Evolutionary conservation across 2,329 filamentous ascomycete species (phyloP).

Genomic region (Trichoderma aggressivum): DNA sequence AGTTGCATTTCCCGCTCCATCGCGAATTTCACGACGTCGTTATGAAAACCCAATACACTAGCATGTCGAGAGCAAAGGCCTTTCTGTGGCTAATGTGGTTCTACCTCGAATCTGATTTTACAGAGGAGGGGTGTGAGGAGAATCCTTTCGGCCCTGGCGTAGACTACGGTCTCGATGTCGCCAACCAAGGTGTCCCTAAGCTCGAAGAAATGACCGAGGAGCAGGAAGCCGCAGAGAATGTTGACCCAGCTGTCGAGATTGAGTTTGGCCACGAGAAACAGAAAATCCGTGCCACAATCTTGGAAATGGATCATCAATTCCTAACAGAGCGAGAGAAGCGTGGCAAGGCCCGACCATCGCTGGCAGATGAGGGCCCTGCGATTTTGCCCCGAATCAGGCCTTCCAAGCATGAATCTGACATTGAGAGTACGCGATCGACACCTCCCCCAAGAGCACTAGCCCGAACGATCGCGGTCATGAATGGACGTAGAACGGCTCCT

Average conservation of each 20-base stretch:
- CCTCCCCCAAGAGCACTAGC: constrained; percentile 37
- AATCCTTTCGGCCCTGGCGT: constrained; percentile 83
- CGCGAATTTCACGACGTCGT: constrained; percentile 95
- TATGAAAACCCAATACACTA: constrained; percentile 83
- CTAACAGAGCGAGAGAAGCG: constrained; percentile 61
- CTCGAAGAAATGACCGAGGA: constrained; percentile 64
- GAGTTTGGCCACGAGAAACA: constrained; percentile 71
- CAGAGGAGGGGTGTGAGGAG: constrained; percentile 77
- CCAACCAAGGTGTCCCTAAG: constrained; percentile 66
- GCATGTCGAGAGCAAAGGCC: constrained; percentile 75
- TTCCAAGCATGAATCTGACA: constrained; percentile 55
- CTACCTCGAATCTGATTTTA: constrained; percentile 95
- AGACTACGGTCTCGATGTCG: constrained; percentile 61
- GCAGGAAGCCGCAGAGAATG: constrained; percentile 66
- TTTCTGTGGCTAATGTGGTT: constrained; percentile 99
- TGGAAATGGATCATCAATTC: constrained; percentile 71
- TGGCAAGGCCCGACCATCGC: constrained; percentile 37
- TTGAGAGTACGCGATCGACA: constrained; percentile 45
- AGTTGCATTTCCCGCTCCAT: constrained; percentile 80
- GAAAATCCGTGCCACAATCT: constrained; percentile 69
- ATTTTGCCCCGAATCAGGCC: constrained; percentile 62
- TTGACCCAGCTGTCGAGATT: constrained; percentile 67
- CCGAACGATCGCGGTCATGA: constrained; percentile 26
- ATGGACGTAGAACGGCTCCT: constrained; percentile 41
- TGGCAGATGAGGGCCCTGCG: constrained; percentile 53